Conservation (phyloP, 305 asterid genomes). For the Withania somnifera region DNA sequence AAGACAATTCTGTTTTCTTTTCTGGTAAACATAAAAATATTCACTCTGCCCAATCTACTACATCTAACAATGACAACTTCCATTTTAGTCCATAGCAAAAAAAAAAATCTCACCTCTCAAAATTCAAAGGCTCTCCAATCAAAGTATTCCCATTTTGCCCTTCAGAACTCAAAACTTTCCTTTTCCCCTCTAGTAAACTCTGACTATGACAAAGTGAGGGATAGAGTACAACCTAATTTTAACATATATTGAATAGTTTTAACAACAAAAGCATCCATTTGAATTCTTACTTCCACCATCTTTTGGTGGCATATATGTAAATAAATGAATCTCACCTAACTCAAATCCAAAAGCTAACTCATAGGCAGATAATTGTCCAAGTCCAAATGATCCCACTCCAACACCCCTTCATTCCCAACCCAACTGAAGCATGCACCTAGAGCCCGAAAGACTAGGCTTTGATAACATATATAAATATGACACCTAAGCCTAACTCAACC, state of each 20-base stretch:
- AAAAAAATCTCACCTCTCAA: neutral
- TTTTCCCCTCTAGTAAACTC: neutral
- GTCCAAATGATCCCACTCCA: too few species aligned
- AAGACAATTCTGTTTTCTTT: neutral
- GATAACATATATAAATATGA: too few species aligned
- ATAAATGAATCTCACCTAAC: too few species aligned
- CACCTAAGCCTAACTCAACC: too few species aligned
- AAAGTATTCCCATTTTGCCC: neutral
- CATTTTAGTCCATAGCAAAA: neutral
- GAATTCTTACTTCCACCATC: neutral
- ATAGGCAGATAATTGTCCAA: too few species aligned
- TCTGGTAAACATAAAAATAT: neutral
- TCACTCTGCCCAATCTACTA: neutral
- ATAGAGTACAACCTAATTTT: neutral
- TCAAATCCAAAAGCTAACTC: too few species aligned
- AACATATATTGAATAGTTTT: neutral
- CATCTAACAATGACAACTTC: neutral
- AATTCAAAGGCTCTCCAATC: neutral
- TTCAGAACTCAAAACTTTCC: neutral
- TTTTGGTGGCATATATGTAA: neutral
- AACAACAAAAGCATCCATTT: neutral
- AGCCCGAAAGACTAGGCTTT: too few species aligned
- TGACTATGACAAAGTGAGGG: neutral
- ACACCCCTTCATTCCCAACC: too few species aligned
- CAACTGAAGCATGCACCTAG: too few species aligned